A percentile compares a stretch with the other conserved stretches of the same genome.
These are phyloP conservation scores for Adansonia madagascariensis DNA, from an alignment of 441 rosid species.

Conservation along the genomic window DNA sequence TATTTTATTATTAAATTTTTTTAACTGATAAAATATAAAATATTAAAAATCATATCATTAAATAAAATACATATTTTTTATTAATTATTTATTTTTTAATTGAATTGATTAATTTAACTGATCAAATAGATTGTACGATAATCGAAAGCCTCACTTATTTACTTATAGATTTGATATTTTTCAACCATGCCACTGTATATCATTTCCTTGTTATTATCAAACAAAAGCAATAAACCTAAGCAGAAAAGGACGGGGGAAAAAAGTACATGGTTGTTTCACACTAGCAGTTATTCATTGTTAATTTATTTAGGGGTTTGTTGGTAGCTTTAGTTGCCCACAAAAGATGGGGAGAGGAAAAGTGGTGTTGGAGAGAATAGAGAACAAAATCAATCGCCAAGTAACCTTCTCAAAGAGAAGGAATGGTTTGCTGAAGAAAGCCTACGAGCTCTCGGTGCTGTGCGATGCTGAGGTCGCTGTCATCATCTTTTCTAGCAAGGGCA, in stretches of 20 bases:
- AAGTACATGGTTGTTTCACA: background rate
- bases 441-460: conserved; percentile 47
- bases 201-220: background rate
- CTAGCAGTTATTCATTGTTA: background rate
- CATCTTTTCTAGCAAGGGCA: conserved; percentile 46
- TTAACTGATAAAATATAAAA: no score
- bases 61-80: no score
- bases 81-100: no score
- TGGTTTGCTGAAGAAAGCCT: conserved; percentile 48
- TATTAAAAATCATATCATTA: no score
- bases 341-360: conserved; percentile 51
- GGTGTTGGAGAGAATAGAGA: conserved; percentile 44
- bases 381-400: conserved; percentile 47
- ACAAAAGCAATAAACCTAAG: background rate
- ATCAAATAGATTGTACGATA: background rate
- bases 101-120: no score
- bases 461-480: conserved; percentile 46
- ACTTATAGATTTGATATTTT: no score
- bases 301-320: background rate
- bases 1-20: no score
- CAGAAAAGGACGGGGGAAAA: background rate
- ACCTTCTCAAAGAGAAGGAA: conserved; percentile 49
- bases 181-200: background rate
- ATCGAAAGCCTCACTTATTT: background rate
- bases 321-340: background rate